These are phyloP conservation scores for Puya raimondii DNA, from an alignment of 176 grass and related monocot genomes.

Conservation along the genomic window DNA sequence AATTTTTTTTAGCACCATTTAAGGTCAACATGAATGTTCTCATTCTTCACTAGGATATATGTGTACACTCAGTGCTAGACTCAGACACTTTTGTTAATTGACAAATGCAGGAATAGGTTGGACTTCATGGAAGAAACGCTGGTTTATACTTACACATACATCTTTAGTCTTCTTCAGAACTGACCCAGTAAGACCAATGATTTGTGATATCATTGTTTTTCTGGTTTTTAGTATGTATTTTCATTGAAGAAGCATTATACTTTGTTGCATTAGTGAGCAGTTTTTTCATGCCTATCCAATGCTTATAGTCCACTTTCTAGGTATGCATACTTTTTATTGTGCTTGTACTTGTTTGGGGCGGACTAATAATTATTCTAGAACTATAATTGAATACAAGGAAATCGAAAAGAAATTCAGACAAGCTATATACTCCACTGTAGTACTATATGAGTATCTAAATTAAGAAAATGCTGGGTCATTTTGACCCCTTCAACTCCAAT, in stretches of 20 bases:
- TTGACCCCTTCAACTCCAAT: background rate
- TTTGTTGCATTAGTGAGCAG: conserved; percentile 20
- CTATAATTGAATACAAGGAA: background rate
- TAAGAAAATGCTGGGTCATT: no score
- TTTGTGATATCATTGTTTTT: conserved; percentile 7
- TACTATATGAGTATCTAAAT: no score
- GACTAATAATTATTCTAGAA: no score
- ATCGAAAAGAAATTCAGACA: no score
- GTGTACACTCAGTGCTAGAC: conserved; percentile 11
- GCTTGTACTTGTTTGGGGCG: no score
- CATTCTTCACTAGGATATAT: background rate
- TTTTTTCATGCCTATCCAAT: background rate
- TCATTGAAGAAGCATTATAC: conserved; percentile 5
- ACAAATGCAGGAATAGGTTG: conserved; percentile 76
- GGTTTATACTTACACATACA: conserved; percentile 94
- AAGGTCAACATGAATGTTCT: background rate
- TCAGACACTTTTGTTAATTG: conserved; percentile 19
- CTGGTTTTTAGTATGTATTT: background rate
- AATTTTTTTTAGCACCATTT: background rate
- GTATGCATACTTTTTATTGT: no score
- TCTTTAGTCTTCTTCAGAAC: conserved; percentile 87
- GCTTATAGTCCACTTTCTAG: no score
- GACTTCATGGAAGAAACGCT: conserved; percentile 98
- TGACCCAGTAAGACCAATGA: conserved; percentile 64
- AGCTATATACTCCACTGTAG: no score